phyloP scores from a whole-genome alignment of 2,329 filamentous ascomycete genomes.

The Clonostachys chloroleuca region DNA sequence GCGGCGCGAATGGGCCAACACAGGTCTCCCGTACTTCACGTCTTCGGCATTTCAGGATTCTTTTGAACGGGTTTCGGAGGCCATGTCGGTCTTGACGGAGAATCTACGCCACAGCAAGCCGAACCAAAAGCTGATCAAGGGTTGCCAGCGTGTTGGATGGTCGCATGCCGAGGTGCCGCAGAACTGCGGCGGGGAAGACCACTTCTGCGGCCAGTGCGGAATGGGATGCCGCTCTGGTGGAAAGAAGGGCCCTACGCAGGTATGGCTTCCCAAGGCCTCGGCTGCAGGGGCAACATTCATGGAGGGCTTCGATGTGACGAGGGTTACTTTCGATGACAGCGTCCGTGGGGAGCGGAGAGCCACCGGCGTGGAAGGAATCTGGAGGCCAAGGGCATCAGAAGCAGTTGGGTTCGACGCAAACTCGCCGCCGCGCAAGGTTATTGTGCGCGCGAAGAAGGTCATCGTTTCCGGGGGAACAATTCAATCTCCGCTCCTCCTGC shows the following conservation, averaged over 20 bases:
- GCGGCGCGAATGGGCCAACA: constrained; percentile 65
- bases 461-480: constrained; percentile 1
- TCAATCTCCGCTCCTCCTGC: constrained; percentile 1
- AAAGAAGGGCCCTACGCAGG: constrained; percentile 70
- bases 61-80: constrained; percentile 67
- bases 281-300: constrained; percentile 68
- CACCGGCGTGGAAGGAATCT: constrained; percentile 63
- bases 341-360: constrained; percentile 30
- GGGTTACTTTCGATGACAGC: constrained; percentile 59
- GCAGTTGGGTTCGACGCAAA: background rate
- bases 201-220: constrained; percentile 61
- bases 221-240: constrained; percentile 54
- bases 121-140: constrained; percentile 65
- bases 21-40: constrained; percentile 65
- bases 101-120: constrained; percentile 62
- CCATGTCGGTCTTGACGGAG: constrained; percentile 67
- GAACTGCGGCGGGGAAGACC: constrained; percentile 61
- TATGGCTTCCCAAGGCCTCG: constrained; percentile 70
- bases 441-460: background rate
- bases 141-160: constrained; percentile 66
- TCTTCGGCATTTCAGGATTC: constrained; percentile 64
- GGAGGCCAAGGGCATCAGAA: constrained; percentile 45
- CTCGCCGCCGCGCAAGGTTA: background rate
- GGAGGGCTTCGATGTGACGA: constrained; percentile 66
- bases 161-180: constrained; percentile 63